Evolutionary conservation across 1,139 yeast genomes (phyloP).

Genomic region (Tardiomyces depauwii): DNA sequence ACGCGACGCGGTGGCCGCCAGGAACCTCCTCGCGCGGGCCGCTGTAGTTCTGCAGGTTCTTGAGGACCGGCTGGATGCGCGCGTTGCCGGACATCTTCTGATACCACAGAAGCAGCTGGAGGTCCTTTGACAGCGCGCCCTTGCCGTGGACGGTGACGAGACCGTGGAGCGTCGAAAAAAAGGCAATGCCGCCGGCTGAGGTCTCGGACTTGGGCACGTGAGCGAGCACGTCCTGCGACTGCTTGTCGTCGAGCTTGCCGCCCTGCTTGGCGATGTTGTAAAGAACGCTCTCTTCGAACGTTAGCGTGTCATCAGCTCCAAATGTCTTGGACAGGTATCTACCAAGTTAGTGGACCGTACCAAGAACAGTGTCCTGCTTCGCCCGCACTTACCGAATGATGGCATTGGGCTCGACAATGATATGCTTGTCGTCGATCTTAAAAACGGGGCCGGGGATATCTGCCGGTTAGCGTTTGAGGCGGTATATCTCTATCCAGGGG

Average conservation of each 20-base stretch:
- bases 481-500: too few species aligned
- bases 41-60: not conserved
- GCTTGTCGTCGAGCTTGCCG: conserved; percentile 15
- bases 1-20: not conserved
- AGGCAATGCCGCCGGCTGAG: conserved; percentile 16
- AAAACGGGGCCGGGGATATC: not conserved
- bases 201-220: conserved; percentile 9
- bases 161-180: conserved; percentile 22
- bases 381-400: conserved; percentile 54
- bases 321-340: conserved; percentile 26
- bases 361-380: conserved; percentile 26
- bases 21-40: not conserved
- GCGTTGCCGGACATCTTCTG: conserved; percentile 19
- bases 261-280: conserved; percentile 18
- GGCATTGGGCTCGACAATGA: conserved; percentile 64
- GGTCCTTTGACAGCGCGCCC: conserved; percentile 20
- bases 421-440: not conserved
- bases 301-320: conserved; percentile 3
- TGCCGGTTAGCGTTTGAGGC: not conserved
- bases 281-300: conserved; percentile 15
- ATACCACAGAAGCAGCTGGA: conserved; percentile 23
- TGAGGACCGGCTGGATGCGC: conserved; percentile 13
- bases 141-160: conserved; percentile 21
- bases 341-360: conserved; percentile 11
- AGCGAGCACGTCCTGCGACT: conserved; percentile 9